Evolutionary conservation across 75 land plant genomes (phyloP).

Genomic region (Pseudotsuga menziesii): DNA sequence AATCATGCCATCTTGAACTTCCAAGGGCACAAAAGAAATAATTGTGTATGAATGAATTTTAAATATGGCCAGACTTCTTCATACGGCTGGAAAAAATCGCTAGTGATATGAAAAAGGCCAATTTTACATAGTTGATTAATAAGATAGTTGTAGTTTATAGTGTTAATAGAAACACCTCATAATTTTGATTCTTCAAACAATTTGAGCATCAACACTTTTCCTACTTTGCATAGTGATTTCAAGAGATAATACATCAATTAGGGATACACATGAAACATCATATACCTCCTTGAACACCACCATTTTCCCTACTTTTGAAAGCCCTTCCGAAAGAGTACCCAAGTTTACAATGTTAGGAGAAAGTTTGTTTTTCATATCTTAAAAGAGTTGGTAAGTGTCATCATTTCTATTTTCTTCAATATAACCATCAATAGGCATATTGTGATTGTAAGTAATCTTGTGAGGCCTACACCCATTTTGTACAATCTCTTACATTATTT

Average conservation of each 20-base stretch:
- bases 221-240: slow-evolving; percentile 30
- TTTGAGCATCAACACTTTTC: slow-evolving; percentile 37
- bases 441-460: slow-evolving; percentile 55
- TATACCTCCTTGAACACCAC: slow-evolving; percentile 39
- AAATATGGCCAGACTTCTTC: too few species aligned
- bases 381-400: slow-evolving; percentile 62
- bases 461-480: slow-evolving; percentile 55
- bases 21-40: too few species aligned
- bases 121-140: too few species aligned
- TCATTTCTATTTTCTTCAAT: slow-evolving; percentile 40
- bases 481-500: slow-evolving; percentile 42
- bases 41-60: too few species aligned
- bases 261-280: slow-evolving; percentile 30
- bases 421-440: slow-evolving; percentile 61
- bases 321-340: slow-evolving; percentile 49
- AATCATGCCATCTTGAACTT: too few species aligned
- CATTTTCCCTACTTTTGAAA: slow-evolving; percentile 44
- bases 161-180: too few species aligned
- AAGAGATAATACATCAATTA: slow-evolving; percentile 48
- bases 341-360: slow-evolving; percentile 57
- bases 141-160: too few species aligned
- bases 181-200: slow-evolving; percentile 18
- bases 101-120: too few species aligned
- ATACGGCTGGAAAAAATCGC: too few species aligned
- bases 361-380: slow-evolving; percentile 55